Evolutionary conservation across 192 early-diverging fungal genomes (phyloP).

Genomic region (Rhizophagus clarus): DNA sequence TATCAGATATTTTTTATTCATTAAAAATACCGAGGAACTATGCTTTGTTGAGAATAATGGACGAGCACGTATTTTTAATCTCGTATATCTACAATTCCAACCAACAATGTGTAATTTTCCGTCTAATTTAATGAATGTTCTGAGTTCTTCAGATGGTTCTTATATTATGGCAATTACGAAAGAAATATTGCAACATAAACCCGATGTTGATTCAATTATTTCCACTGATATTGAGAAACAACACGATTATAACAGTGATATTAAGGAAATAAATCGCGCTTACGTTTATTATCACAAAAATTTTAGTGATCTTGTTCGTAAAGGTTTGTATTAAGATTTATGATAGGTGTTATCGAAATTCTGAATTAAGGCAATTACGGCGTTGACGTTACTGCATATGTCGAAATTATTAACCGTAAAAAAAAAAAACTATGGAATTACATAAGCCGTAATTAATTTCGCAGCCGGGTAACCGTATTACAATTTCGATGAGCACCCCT

Average conservation of each 20-base stretch:
- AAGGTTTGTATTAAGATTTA: too few relatives aligned
- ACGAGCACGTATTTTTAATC: not conserved
- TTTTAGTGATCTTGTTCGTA: not conserved
- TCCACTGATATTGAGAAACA: not conserved
- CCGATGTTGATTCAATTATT: not conserved
- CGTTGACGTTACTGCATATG: too few relatives aligned
- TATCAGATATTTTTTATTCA: slow-evolving; percentile 15
- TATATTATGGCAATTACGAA: slow-evolving; percentile 29
- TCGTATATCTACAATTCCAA: not conserved
- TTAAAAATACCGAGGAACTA: slow-evolving; percentile 21
- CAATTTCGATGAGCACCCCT: too few relatives aligned
- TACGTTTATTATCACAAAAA: not conserved
- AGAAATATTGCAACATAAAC: slow-evolving; percentile 12
- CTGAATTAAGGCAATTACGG: too few relatives aligned
- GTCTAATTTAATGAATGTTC: not conserved
- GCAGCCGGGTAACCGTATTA: too few relatives aligned
- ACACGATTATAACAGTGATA: not conserved
- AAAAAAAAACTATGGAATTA: too few relatives aligned
- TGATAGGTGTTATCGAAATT: too few relatives aligned
- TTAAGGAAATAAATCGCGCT: not conserved
- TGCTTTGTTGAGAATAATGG: slow-evolving; percentile 32
- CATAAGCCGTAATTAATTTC: too few relatives aligned
- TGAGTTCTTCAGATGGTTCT: slow-evolving; percentile 21
- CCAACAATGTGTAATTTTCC: slow-evolving; percentile 16
- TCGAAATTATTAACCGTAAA: too few relatives aligned